Evolutionary conservation across 768 basidiomycete species (phyloP).

Genomic region (Xerocomellus chrysenteron): DNA sequence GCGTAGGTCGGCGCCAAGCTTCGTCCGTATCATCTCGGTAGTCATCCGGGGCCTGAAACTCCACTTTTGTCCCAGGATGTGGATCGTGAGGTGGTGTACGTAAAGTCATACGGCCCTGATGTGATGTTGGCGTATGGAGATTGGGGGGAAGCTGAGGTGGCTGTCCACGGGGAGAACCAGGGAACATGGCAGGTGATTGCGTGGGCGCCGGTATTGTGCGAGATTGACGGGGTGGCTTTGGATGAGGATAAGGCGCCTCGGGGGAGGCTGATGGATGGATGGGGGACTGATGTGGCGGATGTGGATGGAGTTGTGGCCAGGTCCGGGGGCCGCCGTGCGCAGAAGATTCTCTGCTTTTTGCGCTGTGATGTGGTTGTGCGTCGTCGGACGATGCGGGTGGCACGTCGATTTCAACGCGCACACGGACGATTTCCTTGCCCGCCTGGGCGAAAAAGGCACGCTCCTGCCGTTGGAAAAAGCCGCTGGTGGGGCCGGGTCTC

Average conservation of each 20-base stretch:
- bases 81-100: constrained; percentile 50
- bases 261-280: constrained; percentile 21
- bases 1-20: constrained; percentile 69
- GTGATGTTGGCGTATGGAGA: constrained; percentile 30
- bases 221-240: constrained; percentile 33
- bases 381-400: constrained; percentile 22
- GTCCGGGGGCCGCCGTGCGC: constrained; percentile 29
- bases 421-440: constrained; percentile 74
- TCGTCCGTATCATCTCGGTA: constrained; percentile 62
- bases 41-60: constrained; percentile 43
- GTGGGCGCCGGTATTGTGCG: constrained; percentile 22
- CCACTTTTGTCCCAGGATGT: constrained; percentile 31
- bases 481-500: constrained; percentile 64
- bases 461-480: constrained; percentile 74
- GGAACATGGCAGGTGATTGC: constrained; percentile 29
- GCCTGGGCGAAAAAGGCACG: constrained; percentile 80
- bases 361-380: constrained; percentile 13
- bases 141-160: constrained; percentile 34
- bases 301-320: constrained; percentile 34
- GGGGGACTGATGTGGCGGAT: constrained; percentile 31
- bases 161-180: constrained; percentile 33
- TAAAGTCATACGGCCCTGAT: constrained; percentile 30
- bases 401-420: constrained; percentile 68
- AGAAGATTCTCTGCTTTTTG: constrained; percentile 27
- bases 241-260: constrained; percentile 36